Evolutionary conservation across 2,329 filamentous ascomycete species (phyloP), one percentile per base, ranked within the genome.

Genomic region (Aureobasidium namibiae): DNA sequence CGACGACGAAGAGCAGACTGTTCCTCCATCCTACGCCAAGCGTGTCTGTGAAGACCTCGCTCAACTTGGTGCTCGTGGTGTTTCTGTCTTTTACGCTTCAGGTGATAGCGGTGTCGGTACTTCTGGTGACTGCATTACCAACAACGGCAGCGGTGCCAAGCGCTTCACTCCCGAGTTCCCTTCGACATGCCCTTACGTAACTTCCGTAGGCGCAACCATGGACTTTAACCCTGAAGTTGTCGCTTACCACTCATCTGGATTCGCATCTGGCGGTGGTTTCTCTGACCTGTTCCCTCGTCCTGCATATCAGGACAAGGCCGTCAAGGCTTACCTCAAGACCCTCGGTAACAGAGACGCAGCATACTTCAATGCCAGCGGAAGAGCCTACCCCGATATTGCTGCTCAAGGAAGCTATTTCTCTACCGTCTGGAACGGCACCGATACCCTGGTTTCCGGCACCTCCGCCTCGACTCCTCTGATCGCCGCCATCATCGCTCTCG

Each of bases 31-130:
- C 11, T 89, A 87, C 66, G 82, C 83, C 18, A 74, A 75, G 49
- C 78, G 79, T 53, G 82, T 86, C 13, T 89, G 86, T 74, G 78
- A 81, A 62, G 75, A 84, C 63, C 84, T 87, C 65, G 82, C 80
- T 44, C 80, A 86, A 65, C 81, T 88, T 33, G 85, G 84, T n/a
- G 80, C 82, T 1, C 82, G 85, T 41, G 86, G 86, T n/a, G 79
- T 86, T 4, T 81, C 81, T 0, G 75, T 88, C n/a, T 72, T 88
- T 31, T 83, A 84, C 63, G 78, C 81, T 16, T 81, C 80, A 10
- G 87, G 87, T 5, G 85, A 90, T 64, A 69, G 70, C 31, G 84
- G 84, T 34, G 78, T 85, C 13, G 82, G 81, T 14, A 61, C 66
- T 3, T 72, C 73, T n/a, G 74, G 70, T 23, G 70, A 70, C 13